Percentiles rank a stretch among this genome's conserved stretches.
These are phyloP conservation scores for Hyphodiscus sp. DNA, from an alignment of 2,329 filamentous ascomycete genomes.

Conservation along the genomic window DNA sequence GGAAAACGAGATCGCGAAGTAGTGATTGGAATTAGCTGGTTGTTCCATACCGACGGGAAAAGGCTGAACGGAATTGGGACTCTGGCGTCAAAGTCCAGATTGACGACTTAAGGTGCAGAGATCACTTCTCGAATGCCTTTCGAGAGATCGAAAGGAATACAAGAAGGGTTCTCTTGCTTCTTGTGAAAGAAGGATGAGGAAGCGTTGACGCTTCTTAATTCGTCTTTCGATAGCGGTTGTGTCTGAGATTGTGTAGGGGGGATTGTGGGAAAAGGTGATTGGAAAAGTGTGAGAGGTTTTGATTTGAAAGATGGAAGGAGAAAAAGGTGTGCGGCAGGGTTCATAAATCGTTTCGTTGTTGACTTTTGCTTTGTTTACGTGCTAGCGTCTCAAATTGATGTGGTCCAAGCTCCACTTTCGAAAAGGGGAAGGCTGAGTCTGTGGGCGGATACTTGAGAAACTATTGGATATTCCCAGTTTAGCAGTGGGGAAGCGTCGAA, in stretches of 20 bases:
- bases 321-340: neutral
- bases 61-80: slow-evolving; percentile 99
- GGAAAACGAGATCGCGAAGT: too few species aligned
- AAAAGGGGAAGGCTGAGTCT: neutral
- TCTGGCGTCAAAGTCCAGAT: slow-evolving; percentile 99
- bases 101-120: slow-evolving; percentile 70
- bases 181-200: slow-evolving; percentile 40
- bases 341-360: neutral
- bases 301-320: neutral
- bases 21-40: too few species aligned
- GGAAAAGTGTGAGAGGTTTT: neutral
- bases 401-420: neutral
- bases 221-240: neutral
- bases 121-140: slow-evolving; percentile 64
- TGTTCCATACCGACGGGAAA: slow-evolving; percentile 66
- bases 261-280: neutral
- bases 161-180: slow-evolving; percentile 62
- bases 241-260: neutral
- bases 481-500: neutral
- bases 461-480: neutral
- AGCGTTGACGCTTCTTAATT: slow-evolving; percentile 10
- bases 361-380: neutral
- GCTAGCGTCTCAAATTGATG: neutral
- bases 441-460: too few species aligned
- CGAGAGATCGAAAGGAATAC: slow-evolving; percentile 59